Conservation (phyloP, 495 filamentous ascomycete species). For the Parathielavia hyrcaniae region DNA sequence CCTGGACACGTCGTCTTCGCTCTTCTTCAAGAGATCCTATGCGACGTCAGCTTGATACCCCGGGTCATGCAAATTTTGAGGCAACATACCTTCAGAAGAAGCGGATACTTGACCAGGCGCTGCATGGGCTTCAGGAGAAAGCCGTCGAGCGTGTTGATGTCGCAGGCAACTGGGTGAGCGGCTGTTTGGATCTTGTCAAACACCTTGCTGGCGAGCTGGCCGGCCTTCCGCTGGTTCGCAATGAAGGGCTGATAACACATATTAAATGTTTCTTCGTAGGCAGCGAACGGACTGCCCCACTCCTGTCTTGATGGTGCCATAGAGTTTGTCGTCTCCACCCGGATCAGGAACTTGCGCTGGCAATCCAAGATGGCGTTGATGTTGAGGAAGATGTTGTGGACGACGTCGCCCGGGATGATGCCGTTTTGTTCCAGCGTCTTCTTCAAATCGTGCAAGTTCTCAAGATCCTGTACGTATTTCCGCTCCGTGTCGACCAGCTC, state of each 20-base stretch:
- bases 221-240: constrained; percentile 76
- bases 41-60: constrained; percentile 10
- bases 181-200: constrained; percentile 55
- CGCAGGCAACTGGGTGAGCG: constrained; percentile 50
- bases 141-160: constrained; percentile 65
- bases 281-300: constrained; percentile 82
- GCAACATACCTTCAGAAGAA: constrained; percentile 70
- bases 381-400: constrained; percentile 95
- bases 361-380: constrained; percentile 91
- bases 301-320: constrained; percentile 70
- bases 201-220: constrained; percentile 52
- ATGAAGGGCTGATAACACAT: constrained; percentile 91
- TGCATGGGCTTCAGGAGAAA: constrained; percentile 97
- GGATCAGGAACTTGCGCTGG: constrained; percentile 87
- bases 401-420: constrained; percentile 77
- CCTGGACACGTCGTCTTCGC: constrained; percentile 61
- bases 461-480: constrained; percentile 97
- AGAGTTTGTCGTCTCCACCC: constrained; percentile 90
- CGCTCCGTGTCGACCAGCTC: constrained; percentile 91
- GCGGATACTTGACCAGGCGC: constrained; percentile 85
- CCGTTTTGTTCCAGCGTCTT: constrained; percentile 81
- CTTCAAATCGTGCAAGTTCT: constrained; percentile 89
- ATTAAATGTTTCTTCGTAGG: constrained; percentile 69
- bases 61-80: constrained; percentile 14
- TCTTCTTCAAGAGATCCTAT: constrained; percentile 81